Percentiles rank a stretch among this genome's conserved stretches.
Evolutionary conservation across 1,284 basidiomycete genomes (phyloP).

Genomic region (Polyporus tsugae): DNA sequence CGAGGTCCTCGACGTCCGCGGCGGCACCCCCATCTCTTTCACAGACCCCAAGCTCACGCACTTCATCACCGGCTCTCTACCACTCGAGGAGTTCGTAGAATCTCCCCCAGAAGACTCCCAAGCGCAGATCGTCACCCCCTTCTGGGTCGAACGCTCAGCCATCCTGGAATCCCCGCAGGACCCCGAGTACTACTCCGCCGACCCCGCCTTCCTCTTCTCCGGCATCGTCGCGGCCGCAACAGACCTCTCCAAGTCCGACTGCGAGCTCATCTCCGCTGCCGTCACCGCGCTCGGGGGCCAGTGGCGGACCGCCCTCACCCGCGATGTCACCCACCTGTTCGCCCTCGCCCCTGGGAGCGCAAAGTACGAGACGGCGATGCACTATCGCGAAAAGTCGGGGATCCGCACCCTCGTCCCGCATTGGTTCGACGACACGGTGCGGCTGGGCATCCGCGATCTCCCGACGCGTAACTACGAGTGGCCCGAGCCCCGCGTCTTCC

Average conservation of each 20-base stretch:
- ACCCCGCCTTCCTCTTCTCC: constrained; percentile 83
- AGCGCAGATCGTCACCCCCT: constrained; percentile 37
- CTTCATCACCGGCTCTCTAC: constrained; percentile 36
- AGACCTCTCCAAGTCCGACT: constrained; percentile 70
- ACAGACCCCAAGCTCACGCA: constrained; percentile 38
- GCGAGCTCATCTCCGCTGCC: constrained; percentile 77
- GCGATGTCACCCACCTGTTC: constrained; percentile 89
- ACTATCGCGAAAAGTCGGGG: constrained; percentile 58
- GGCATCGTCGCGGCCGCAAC: constrained; percentile 77
- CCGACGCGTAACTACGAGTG: constrained; percentile 74
- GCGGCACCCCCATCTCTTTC: constrained; percentile 31
- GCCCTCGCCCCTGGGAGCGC: constrained; percentile 57
- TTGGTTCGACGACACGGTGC: constrained; percentile 85
- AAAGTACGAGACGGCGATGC: constrained; percentile 72
- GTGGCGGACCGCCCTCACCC: constrained; percentile 77
- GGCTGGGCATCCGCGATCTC: constrained; percentile 64
- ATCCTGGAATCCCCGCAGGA: constrained; percentile 64
- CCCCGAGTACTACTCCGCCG: constrained; percentile 73
- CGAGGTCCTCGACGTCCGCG: constrained; percentile 35
- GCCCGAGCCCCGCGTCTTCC: constrained; percentile 68
- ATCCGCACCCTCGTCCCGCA: constrained; percentile 78
- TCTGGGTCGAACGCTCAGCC: constrained; percentile 76
- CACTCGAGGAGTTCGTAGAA: constrained; percentile 38
- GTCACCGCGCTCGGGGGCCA: constrained; percentile 85
- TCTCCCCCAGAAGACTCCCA: constrained; percentile 31